These are phyloP conservation scores for Eucalyptus regnans DNA, from an alignment of 345 rosid species.

Conservation along the genomic window DNA sequence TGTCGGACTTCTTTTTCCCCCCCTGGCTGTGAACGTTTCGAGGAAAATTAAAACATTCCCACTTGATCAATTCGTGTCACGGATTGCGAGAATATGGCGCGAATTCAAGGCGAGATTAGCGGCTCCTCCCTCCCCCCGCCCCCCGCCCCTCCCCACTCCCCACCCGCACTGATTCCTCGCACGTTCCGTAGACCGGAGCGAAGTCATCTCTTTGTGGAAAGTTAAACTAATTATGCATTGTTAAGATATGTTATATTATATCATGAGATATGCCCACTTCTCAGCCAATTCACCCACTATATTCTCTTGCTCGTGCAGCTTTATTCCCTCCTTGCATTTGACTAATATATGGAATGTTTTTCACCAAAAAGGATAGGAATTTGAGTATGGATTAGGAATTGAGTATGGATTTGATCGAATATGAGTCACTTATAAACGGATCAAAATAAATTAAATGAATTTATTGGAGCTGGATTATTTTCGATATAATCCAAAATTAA, in stretches of 20 bases:
- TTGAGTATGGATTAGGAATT: background rate
- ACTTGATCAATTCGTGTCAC: background rate
- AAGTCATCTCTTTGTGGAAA: background rate
- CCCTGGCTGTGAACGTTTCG: background rate
- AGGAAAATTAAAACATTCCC: too few relatives aligned
- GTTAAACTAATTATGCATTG: background rate
- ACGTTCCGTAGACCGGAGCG: background rate
- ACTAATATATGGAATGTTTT: too few relatives aligned
- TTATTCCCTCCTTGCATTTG: too few relatives aligned
- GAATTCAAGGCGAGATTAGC: background rate
- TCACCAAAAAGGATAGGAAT: too few relatives aligned
- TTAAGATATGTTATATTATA: background rate
- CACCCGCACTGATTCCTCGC: background rate
- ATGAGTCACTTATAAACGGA: too few relatives aligned
- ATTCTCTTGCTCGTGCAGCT: background rate
- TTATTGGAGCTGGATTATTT: background rate
- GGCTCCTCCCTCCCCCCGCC: background rate
- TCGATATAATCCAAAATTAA: accelerated
- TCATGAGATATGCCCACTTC: background rate
- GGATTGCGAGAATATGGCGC: background rate
- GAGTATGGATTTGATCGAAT: background rate
- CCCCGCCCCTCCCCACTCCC: background rate
- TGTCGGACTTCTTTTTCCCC: background rate
- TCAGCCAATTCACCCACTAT: background rate
- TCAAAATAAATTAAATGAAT: too few relatives aligned